Evolutionary conservation across 306 rosid genomes (phyloP).

Genomic region (Calophaca sinica): DNA sequence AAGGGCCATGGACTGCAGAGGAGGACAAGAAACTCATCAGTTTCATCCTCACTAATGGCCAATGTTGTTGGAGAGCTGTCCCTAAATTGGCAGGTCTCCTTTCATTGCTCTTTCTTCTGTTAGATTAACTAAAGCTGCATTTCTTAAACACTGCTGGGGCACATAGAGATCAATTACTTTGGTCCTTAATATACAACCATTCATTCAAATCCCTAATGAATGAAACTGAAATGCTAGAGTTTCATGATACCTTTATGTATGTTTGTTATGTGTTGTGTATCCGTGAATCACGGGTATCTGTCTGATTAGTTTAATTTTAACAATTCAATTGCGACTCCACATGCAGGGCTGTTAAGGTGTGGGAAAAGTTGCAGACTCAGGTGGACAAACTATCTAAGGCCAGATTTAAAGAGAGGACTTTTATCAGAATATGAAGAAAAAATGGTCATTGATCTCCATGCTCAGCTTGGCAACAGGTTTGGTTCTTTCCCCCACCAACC

Average conservation of each 20-base stretch:
- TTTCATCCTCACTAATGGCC: slow-evolving; percentile 89
- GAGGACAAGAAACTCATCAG: slow-evolving; percentile 93
- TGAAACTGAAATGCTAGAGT: slow-evolving; percentile 26
- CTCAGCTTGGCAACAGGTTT: slow-evolving; percentile 95
- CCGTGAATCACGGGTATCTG: too few species aligned
- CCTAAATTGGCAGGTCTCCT: slow-evolving; percentile 89
- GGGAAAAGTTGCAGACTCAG: slow-evolving; percentile 96
- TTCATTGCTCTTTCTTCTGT: slow-evolving; percentile 4
- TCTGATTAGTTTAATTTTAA: too few species aligned
- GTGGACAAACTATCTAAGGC: slow-evolving; percentile 92
- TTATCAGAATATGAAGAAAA: slow-evolving; percentile 82
- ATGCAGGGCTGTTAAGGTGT: slow-evolving; percentile 86
- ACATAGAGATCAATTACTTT: not conserved
- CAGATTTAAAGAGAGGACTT: slow-evolving; percentile 95
- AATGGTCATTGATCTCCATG: slow-evolving; percentile 93
- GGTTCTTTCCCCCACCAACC: not conserved
- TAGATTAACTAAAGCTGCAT: not conserved
- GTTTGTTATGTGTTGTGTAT: not conserved
- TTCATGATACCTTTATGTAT: slow-evolving; percentile 22
- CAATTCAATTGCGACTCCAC: slow-evolving; percentile 7
- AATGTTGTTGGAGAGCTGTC: slow-evolving; percentile 97
- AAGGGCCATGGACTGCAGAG: slow-evolving; percentile 90
- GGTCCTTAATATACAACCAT: slow-evolving; percentile 1
- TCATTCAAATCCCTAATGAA: not conserved
- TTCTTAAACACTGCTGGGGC: not conserved